These are phyloP conservation scores for Monosporascus sp. DNA, from an alignment of 2,329 filamentous ascomycete genomes.

Conservation along the genomic window DNA sequence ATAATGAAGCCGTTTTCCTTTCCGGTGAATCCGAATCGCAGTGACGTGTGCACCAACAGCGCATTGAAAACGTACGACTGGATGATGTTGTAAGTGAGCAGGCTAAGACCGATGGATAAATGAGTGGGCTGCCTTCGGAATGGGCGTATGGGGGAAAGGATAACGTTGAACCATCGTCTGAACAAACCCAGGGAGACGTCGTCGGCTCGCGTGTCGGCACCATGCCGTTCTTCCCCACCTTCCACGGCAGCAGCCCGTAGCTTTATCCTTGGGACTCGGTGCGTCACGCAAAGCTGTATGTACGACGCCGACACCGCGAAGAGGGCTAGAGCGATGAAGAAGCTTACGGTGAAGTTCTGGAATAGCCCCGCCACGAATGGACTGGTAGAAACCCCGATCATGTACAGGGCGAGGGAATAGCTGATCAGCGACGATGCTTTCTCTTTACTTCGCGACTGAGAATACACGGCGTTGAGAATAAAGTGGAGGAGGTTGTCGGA, in stretches of 20 bases:
- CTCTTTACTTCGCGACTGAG: background rate
- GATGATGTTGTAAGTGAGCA: background rate
- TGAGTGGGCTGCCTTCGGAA: background rate
- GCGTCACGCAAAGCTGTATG: background rate
- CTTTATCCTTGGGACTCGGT: too few relatives aligned
- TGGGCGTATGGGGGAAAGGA: background rate
- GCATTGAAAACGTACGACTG: constrained; percentile 2
- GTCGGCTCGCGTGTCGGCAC: too few relatives aligned
- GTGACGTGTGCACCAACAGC: background rate
- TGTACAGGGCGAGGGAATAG: constrained; percentile 9
- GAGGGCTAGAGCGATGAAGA: constrained; percentile 7
- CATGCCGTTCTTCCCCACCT: too few relatives aligned
- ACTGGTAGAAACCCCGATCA: constrained; percentile 10
- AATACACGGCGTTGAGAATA: constrained; percentile 8
- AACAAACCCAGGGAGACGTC: too few relatives aligned
- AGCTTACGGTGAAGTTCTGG: constrained; percentile 4
- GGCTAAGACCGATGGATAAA: background rate
- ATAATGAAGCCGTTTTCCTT: constrained; percentile 2
- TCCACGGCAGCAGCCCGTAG: background rate
- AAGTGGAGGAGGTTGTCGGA: constrained; percentile 15
- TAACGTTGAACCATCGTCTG: background rate
- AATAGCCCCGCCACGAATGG: constrained; percentile 7
- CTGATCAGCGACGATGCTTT: constrained; percentile 6
- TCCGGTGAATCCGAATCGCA: background rate
- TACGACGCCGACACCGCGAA: constrained; percentile 6